Base-by-base conservation (phyloP, 1,139 yeast genomes). In the Zygoascus meyerae region DNA sequence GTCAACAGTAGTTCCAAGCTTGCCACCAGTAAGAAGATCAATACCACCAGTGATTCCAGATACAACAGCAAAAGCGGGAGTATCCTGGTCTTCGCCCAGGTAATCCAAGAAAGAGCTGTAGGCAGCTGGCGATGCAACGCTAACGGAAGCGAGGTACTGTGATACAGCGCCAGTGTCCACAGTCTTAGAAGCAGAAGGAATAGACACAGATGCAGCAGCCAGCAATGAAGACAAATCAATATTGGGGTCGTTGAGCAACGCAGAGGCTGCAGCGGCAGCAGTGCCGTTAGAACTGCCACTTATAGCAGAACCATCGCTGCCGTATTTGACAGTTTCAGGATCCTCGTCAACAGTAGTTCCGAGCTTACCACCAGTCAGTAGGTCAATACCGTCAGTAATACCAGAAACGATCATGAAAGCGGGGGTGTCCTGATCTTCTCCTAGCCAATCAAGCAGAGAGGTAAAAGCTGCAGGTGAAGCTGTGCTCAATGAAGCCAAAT, bases 321-420 rank as follows among this genome's bases (percentile, higher is more conserved):
- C 42, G 31, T 10, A 29, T 31, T 39, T 34, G 16, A 34, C 38
- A 18, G 38, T 34, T 7, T 34, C 38, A 18, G 38, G 38, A 16
- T 34, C 38, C n/a, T 34, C 12, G 5, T 15, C 11, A 7, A 34
- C 29, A 34, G 38, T 34, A 28, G 34, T 38, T 16, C 17, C 34
- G 12, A 16, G 37, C 28, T 46, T 33, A 17, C 37, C 40, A 34
- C 40, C 40, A 37, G 40, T 38, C 9, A 32, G 28, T 4, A 39
- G 26, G 12, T 36, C 36, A 40, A 44, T 42, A 21, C 46, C 41
- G 7, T 37, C 33, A 16, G 46, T 32, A 5, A 38, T 44, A 14
- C 33, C 32, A 36, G 48, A 46, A 12, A 44, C 37, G 16, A 40
- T 37, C 11, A 36, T 32, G 16, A 38, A 38, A 12, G 41, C 34